Evolutionary conservation across 345 rosid genomes (phyloP), one percentile per base, ranked within the genome.

Genomic region (Durio zibethinus): DNA sequence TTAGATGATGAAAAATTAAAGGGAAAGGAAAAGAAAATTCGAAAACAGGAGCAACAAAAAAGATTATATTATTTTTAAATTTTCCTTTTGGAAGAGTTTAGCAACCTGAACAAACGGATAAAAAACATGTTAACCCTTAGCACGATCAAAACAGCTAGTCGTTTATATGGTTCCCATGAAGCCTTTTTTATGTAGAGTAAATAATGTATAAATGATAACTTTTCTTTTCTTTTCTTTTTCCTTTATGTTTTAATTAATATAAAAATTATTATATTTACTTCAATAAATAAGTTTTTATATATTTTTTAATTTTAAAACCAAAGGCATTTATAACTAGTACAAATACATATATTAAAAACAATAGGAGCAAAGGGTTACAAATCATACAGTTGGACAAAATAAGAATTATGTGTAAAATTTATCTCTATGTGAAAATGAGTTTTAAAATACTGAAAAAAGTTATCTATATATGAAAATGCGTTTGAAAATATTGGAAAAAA

Each of bases 41-140:
- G 63, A 36, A 73, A 21, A 50, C 33, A 47, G 60, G n/a, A n/a
- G 25, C 31, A 40, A 33, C 16, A 21, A 27, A 7, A n/a, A 0
- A 21, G 16, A 42, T 31, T 11, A 15, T 61, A 5, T 61, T 5
- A 4, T 12, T 12, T 61, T 10, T 9, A 4, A 31, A 2, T 61
- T 4, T 9, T 60, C 7, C 23, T 7, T 9, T 31, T 2, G 29
- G 16, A 33, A 50, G 75, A 50, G 60, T 71, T 48, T 1, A 53
- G 42, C 25, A 48, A 29, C 74, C 74, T 71, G 31, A 71, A 71
- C 23, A 72, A 33, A 9, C 18, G 42, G 74, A 70, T 29, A 16
- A 69, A 69, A 71, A 71, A 71, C 74, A 48, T 43, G 74, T 9
- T 50, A n/a, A 29, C 10, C 16, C 74, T 50, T 47, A 11, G 18